phyloP scores from a whole-genome alignment of 225 moss, liverwort and hornwort genomes.

The Marchantia polymorpha region DNA sequence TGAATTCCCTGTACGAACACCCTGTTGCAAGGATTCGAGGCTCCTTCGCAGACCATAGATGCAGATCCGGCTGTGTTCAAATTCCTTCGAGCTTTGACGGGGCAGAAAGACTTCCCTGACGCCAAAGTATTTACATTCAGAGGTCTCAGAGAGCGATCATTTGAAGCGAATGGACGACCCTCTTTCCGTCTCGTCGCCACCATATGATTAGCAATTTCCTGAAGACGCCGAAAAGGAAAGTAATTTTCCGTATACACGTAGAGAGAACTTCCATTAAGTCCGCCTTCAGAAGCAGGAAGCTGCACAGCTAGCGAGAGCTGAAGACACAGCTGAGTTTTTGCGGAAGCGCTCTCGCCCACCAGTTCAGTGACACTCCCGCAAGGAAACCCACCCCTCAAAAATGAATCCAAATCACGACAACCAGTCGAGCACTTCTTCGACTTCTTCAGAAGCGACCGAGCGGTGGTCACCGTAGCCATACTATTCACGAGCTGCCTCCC shows the following conservation, averaged over 20 bases:
- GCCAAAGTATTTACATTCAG: background rate
- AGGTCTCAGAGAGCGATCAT: background rate
- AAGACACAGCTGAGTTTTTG: slow-evolving; percentile 47
- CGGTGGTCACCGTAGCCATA: slow-evolving; percentile 11
- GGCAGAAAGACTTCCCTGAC: background rate
- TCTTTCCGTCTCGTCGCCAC: background rate
- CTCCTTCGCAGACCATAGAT: background rate
- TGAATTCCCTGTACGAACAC: slow-evolving; percentile 41
- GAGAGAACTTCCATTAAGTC: slow-evolving; percentile 45
- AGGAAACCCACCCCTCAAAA: slow-evolving; percentile 43
- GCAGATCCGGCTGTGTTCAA: background rate
- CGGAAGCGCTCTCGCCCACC: slow-evolving; percentile 44
- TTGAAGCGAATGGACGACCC: background rate
- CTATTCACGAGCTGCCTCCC: background rate
- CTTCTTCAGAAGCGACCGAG: background rate
- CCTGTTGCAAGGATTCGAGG: slow-evolving; percentile 37
- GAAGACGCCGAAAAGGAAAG: slow-evolving; percentile 41
- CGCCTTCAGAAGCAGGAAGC: slow-evolving; percentile 34
- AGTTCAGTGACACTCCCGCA: slow-evolving; percentile 49
- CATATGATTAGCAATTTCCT: slow-evolving; percentile 32
- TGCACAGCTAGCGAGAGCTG: slow-evolving; percentile 45
- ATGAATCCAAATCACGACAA: slow-evolving; percentile 34
- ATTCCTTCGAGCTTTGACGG: background rate
- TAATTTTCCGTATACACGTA: slow-evolving; percentile 49
- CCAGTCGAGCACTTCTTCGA: slow-evolving; percentile 38